Evolutionary conservation across 148 eudicot species (phyloP).

Genomic region (Rhododendron vialii): DNA sequence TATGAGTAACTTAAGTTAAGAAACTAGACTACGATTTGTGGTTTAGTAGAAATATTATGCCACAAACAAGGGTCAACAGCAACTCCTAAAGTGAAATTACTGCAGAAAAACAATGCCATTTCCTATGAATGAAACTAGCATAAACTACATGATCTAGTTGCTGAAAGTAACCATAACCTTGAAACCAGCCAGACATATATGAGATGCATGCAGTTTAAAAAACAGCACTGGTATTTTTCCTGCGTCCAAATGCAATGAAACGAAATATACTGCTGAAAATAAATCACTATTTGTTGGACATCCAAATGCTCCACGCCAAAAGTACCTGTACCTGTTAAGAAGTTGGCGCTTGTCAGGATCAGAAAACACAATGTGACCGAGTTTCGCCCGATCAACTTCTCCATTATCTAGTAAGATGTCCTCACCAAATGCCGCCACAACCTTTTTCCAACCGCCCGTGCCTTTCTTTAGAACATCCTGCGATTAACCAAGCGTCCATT

Average conservation of each 20-base stretch:
- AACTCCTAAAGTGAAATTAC: neutral
- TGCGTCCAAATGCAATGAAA: neutral
- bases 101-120: neutral
- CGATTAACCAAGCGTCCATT: neutral
- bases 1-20: neutral
- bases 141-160: neutral
- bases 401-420: slow-evolving; percentile 70
- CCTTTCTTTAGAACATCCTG: slow-evolving; percentile 95
- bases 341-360: slow-evolving; percentile 76
- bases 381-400: slow-evolving; percentile 83
- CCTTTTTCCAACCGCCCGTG: slow-evolving; percentile 88
- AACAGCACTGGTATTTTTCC: neutral
- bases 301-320: neutral
- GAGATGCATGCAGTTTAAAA: neutral
- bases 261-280: neutral
- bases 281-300: neutral
- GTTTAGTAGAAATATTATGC: neutral
- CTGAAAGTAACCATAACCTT: neutral
- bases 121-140: neutral
- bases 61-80: neutral
- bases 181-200: neutral
- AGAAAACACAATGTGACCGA: slow-evolving; percentile 77
- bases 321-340: slow-evolving; percentile 57
- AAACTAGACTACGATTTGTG: neutral
- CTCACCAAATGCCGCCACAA: slow-evolving; percentile 78